Evolutionary conservation across 495 filamentous ascomycete species (phyloP).

Genomic region (Lophiostoma macrostomum): DNA sequence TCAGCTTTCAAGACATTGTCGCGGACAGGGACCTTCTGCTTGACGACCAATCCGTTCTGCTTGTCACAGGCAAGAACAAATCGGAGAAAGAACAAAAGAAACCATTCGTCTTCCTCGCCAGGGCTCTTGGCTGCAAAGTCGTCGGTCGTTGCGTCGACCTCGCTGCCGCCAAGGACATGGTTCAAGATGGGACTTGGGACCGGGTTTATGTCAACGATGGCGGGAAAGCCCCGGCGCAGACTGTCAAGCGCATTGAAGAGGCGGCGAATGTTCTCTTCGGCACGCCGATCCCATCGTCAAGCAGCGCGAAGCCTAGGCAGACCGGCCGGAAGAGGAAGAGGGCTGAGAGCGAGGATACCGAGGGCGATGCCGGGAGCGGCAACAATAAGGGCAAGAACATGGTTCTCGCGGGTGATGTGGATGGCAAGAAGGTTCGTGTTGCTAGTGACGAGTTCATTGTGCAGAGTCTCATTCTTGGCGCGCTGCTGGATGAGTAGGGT

Average conservation of each 20-base stretch:
- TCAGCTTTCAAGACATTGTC: constrained; percentile 54
- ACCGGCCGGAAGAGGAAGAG: constrained; percentile 49
- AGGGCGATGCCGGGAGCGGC: no score
- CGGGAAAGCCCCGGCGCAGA: no score
- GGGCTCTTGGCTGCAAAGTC: constrained; percentile 67
- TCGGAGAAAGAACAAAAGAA: constrained; percentile 55
- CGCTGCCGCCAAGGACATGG: constrained; percentile 56
- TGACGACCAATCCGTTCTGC: constrained; percentile 62
- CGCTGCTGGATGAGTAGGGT: constrained; percentile 55
- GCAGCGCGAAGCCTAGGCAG: not conserved
- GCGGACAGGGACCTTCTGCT: constrained; percentile 59
- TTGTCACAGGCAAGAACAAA: constrained; percentile 70
- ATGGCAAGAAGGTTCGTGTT: constrained; percentile 53
- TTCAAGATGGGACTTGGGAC: constrained; percentile 60
- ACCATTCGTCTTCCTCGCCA: constrained; percentile 69
- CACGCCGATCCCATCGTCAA: constrained; percentile 3
- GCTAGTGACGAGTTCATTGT: constrained; percentile 85
- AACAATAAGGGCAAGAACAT: constrained; percentile 35
- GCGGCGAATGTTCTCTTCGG: constrained; percentile 49
- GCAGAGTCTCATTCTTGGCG: constrained; percentile 88
- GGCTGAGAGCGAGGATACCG: constrained; percentile 15
- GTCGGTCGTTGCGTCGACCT: constrained; percentile 63
- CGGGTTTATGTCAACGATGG: constrained; percentile 81
- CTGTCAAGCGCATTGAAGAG: constrained; percentile 15
- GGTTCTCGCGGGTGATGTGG: constrained; percentile 32